Evolutionary conservation across 177 flowering plant genomes (phyloP), one percentile per base, ranked within the genome.

Genomic region (Vitis hybrid): DNA sequence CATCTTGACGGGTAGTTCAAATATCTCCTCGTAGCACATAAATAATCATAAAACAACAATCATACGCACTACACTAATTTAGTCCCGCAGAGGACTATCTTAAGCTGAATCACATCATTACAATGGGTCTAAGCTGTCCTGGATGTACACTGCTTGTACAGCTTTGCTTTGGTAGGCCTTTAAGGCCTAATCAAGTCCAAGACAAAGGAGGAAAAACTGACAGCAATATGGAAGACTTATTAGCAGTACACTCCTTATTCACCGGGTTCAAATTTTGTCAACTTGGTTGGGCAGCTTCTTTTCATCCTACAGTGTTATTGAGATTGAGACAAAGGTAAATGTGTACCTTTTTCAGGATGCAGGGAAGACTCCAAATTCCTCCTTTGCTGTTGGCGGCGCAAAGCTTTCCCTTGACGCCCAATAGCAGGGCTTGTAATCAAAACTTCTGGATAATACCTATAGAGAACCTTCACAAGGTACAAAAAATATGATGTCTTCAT

Each of bases 391-490:
- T 80, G 88, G 52, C 98, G 90, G 7, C 97, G 92, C 73, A 92
- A 74, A 66, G 96, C 87, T 82, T 92, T 94, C 71, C 98, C 97
- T 84, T 89, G 93, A 67, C 97, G 90, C 65, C 98, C 97, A 67
- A 94, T 77, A 50, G 94, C 72, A 59, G 91, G 96, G 79, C 81
- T 82, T 68, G 61, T 70, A 9, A 8, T 29, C 52, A 81, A 67
- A 31, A 82, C 74, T 34, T 90, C 87, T 13, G 98, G 97, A 71
- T 80, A 84, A 74, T 87, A 81, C 71, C 70, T 80, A 63, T n/a
- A 29, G 51, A 93, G 92, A 73, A 88, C 87, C 97, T 92, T 68
- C 61, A 63, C 10, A 65, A 10, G 29, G 52, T 12, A 59, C 50
- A 59, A 50, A 39, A 39, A 7, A 39, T 8, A 0, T 34, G 10